phyloP scores from a whole-genome alignment of 1,139 yeast species.

The Candida buenavistaensis region DNA sequence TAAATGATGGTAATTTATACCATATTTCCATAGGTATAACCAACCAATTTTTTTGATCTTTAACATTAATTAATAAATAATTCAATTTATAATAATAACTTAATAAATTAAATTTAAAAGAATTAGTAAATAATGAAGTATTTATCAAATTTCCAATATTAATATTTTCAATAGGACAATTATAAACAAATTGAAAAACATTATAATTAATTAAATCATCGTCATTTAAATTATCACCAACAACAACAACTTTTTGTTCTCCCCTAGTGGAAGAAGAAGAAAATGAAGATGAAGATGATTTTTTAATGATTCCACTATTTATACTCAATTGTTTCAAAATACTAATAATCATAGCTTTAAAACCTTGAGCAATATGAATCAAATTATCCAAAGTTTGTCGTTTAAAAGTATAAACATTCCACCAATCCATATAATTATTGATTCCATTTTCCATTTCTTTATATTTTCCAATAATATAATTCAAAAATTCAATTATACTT shows the following conservation, averaged over 20 bases:
- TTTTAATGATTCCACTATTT: slow-evolving; percentile 7
- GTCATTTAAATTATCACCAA: no score
- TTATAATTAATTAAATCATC: slow-evolving; percentile 12
- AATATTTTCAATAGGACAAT: slow-evolving; percentile 16
- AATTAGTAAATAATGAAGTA: slow-evolving; percentile 10
- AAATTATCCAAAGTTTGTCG: slow-evolving; percentile 12
- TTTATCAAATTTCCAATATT: slow-evolving; percentile 20
- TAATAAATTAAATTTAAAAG: slow-evolving; percentile 13
- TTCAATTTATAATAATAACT: slow-evolving; percentile 13
- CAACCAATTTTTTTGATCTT: slow-evolving; percentile 9
- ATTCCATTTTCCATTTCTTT: slow-evolving; percentile 12
- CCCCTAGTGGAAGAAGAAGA: no score
- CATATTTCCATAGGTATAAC: slow-evolving; percentile 15
- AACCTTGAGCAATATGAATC: slow-evolving; percentile 9
- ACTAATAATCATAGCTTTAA: slow-evolving; percentile 10
- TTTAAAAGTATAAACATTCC: slow-evolving; percentile 10
- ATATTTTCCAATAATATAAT: slow-evolving; percentile 11
- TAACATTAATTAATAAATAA: slow-evolving; percentile 8
- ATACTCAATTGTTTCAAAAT: slow-evolving; percentile 11
- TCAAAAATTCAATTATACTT: slow-evolving; percentile 13
- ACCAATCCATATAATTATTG: slow-evolving; percentile 6
- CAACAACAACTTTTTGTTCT: no score
- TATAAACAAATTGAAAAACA: slow-evolving; percentile 19
- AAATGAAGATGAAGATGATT: no score
- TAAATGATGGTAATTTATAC: slow-evolving; percentile 14